Base-by-base conservation (phyloP, 768 basidiomycete species). In the Lentinula guzmanii region DNA sequence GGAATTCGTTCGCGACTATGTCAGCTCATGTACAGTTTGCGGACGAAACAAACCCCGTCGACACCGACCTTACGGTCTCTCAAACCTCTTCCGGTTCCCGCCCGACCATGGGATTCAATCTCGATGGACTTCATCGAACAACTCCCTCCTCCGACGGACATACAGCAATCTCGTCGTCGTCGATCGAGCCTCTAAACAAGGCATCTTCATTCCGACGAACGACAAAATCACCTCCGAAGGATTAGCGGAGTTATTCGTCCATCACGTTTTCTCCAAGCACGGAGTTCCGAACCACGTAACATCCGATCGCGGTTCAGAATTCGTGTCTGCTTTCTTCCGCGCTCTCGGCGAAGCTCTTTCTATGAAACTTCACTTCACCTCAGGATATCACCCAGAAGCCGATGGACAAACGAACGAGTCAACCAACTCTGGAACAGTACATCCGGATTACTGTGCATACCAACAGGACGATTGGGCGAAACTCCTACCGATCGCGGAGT, bases 381-480 rank as follows among this genome's bases (percentile, higher is more conserved):
- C 48, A 21, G 48, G 18, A 5, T 50, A 50, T 50, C 48, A 50
- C 21, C 48, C 24, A 2, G 24, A 24, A 24, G 24, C 24, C 2
- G 24, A 24, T 2, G 59, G 66, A 35, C 69, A 68, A 52, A 68
- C 68, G 63, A 70, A 53, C 66, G 60, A 2, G 51, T 61, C 21
- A 70, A 69, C 48, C 73, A 69, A 63, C 60, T 24, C 35, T 72
- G 5, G 67, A 69, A 59, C 63, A 65, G 37, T 69, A 70, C 58
- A 53, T 71, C 35, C 66, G 61, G n/a, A 61, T 66, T 71, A 66
- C 48, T 65, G 61, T 46, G 50, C 62, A 34, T 69, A 68, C 46
- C 62, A 69, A 24, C 69, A 71, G 45, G 62, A 68, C 60, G 62
- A 73, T 39, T 74, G 73, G 73, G 41, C 64, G 0, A 18, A 61